Conservation (phyloP, 1,139 yeast species). For the Kodamaea ohmeri region DNA sequence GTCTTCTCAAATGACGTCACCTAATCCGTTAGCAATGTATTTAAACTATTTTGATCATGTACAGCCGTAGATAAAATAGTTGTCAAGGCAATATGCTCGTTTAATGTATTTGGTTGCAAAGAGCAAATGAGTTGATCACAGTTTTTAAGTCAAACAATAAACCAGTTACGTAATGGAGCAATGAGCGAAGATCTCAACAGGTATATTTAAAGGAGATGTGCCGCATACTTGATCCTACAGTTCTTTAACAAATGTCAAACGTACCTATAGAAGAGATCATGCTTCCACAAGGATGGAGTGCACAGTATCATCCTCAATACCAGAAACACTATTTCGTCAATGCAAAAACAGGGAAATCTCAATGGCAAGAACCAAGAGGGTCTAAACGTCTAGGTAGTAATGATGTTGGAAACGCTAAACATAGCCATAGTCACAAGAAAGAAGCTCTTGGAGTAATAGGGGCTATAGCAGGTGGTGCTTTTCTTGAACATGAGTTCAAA, state of each 20-base stretch:
- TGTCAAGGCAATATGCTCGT: background rate
- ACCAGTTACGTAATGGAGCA: background rate
- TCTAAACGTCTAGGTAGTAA: background rate
- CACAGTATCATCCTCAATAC: conserved; percentile 30
- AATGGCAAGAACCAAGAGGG: conserved; percentile 19
- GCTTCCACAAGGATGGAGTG: conserved; percentile 30
- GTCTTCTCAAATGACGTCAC: too few relatives aligned
- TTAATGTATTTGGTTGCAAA: too few relatives aligned
- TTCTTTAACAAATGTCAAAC: background rate
- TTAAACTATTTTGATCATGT: too few relatives aligned
- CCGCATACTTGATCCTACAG: background rate
- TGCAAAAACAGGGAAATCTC: conserved; percentile 23
- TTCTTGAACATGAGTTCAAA: background rate
- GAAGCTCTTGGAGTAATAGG: conserved; percentile 1
- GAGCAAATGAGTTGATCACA: background rate
- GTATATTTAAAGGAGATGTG: too few relatives aligned
- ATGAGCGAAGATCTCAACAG: too few relatives aligned
- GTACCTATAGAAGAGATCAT: conserved; percentile 11
- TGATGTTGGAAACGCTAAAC: background rate
- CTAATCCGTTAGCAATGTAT: too few relatives aligned
- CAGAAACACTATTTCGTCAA: conserved; percentile 24
- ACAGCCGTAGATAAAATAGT: background rate
- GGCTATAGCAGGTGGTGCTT: background rate
- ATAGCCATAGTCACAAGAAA: background rate
- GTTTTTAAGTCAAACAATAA: too few relatives aligned